Conservation (phyloP, 202 grass and related monocot genomes). For the Digitaria exilis region DNA sequence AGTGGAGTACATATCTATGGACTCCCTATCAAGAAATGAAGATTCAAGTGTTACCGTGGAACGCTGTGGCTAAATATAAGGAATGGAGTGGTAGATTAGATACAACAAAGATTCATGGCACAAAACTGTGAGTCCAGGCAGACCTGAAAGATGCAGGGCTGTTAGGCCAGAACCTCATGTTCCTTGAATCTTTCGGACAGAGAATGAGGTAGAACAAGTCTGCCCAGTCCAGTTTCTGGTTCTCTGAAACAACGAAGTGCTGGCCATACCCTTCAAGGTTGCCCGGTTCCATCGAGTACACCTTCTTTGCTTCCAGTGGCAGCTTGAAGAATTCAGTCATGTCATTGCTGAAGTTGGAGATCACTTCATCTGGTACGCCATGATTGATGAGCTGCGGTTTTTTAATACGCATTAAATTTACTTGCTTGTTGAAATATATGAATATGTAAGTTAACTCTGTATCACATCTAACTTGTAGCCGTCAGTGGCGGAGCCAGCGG, state of each 20-base stretch:
- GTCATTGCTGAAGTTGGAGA: constrained; percentile 24
- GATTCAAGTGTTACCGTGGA: background rate
- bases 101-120: background rate
- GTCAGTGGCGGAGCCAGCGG: no score
- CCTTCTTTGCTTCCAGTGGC: constrained; percentile 61
- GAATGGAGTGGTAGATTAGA: background rate
- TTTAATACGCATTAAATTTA: background rate
- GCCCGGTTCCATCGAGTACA: constrained; percentile 30
- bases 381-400: constrained; percentile 53
- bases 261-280: constrained; percentile 78
- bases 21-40: background rate
- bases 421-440: background rate
- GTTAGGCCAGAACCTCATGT: constrained; percentile 54
- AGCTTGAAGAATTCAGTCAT: constrained; percentile 53
- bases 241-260: constrained; percentile 52
- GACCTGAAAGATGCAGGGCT: constrained; percentile 61
- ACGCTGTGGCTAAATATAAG: background rate
- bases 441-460: background rate
- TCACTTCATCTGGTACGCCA: constrained; percentile 45
- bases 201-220: constrained; percentile 56
- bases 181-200: constrained; percentile 12
- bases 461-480: background rate
- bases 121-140: background rate
- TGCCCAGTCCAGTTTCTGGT: constrained; percentile 78
- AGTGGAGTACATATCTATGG: constrained; percentile 47